Percentiles rank a stretch among this genome's conserved stretches.
Evolutionary conservation across 345 rosid genomes (phyloP).

Genomic region (Salix suchowensis): DNA sequence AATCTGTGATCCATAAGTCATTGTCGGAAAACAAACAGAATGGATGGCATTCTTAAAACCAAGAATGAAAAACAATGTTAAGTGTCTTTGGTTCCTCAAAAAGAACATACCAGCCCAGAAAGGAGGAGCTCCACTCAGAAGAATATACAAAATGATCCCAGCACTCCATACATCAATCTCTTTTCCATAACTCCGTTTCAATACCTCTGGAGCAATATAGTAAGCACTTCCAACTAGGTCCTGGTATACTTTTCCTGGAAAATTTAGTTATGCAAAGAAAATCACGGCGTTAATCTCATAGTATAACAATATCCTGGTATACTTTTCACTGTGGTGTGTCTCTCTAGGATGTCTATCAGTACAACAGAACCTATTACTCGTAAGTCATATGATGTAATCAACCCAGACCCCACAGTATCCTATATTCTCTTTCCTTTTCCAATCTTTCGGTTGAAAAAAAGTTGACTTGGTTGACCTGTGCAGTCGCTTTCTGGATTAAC

Average conservation of each 20-base stretch:
- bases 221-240: conserved; percentile 33
- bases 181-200: conserved; percentile 22
- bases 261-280: neutral
- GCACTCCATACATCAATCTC: conserved; percentile 38
- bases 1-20: neutral
- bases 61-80: too few relatives aligned
- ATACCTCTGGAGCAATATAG: conserved; percentile 33
- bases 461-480: conserved; percentile 40
- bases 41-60: neutral
- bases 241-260: conserved; percentile 13
- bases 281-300: neutral
- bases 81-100: too few relatives aligned
- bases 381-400: neutral
- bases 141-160: conserved; percentile 29
- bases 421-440: neutral
- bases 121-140: conserved; percentile 29
- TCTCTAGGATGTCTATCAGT: neutral
- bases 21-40: neutral
- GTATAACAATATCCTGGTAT: neutral
- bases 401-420: neutral
- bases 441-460: neutral
- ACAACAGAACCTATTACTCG: neutral
- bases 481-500: conserved; percentile 38
- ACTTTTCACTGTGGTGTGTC: too few relatives aligned
- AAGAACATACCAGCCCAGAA: conserved; percentile 22